Evolutionary conservation across 805 yeast species (phyloP).

Genomic region (Starmerella bacillaris): DNA sequence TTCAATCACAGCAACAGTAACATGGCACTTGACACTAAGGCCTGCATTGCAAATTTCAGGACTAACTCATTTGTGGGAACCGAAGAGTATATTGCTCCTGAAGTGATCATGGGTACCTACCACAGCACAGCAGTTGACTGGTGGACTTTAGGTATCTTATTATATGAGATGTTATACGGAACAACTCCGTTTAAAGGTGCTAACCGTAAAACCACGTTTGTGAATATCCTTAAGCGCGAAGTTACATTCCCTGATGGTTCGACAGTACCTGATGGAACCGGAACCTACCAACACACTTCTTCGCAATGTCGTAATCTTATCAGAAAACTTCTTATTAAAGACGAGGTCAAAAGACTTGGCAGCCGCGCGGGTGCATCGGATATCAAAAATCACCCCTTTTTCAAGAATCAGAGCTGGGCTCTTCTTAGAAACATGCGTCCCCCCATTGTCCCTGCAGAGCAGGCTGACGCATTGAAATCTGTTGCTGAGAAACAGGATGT

Average conservation of each 20-base stretch:
- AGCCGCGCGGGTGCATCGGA: constrained; percentile 91
- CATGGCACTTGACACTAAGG: constrained; percentile 76
- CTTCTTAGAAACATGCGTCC: constrained; percentile 79
- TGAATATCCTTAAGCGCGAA: constrained; percentile 69
- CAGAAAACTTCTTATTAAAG: constrained; percentile 67
- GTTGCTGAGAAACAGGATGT: constrained; percentile 1
- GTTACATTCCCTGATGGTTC: constrained; percentile 51
- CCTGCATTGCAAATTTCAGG: constrained; percentile 87
- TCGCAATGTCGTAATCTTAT: constrained; percentile 64
- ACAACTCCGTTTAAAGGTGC: constrained; percentile 92
- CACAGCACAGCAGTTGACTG: constrained; percentile 97
- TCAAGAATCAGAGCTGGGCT: constrained; percentile 91
- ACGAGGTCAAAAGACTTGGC: constrained; percentile 76
- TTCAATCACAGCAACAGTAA: constrained; percentile 15
- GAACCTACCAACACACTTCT: constrained; percentile 37
- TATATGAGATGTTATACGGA: constrained; percentile 89
- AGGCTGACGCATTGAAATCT: neutral
- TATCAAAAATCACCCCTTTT: constrained; percentile 75
- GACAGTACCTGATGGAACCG: constrained; percentile 17
- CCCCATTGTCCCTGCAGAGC: constrained; percentile 79
- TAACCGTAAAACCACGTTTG: constrained; percentile 74
- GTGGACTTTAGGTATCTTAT: constrained; percentile 95
- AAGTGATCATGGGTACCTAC: constrained; percentile 90
- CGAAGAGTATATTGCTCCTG: constrained; percentile 97
- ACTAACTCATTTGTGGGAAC: constrained; percentile 98